Base-by-base conservation (phyloP, 2,329 filamentous ascomycete species). In the Ascochyta fabae region DNA sequence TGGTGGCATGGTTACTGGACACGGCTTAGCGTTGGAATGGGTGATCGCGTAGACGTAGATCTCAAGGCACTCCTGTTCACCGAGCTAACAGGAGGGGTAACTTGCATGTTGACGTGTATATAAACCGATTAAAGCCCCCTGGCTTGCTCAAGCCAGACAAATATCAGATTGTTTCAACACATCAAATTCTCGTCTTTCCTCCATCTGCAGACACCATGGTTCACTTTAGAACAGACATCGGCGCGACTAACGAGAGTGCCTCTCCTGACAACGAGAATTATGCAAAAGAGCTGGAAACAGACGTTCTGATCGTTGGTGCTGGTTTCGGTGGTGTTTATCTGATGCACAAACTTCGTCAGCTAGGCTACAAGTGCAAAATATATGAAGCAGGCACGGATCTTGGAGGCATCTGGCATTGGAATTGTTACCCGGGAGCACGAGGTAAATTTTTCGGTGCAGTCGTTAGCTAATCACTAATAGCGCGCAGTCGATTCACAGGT, bases 351-450 rank as follows among this genome's bases (percentile, higher is more conserved):
- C 66, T 78, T 27, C 70, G 77, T 6, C 68, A 79, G 41, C 53
- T 71, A 35, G 76, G 76, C 13, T 72, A 76, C 61, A 74, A 74
- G 3, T 75, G 71, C 59, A 74, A 76, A 56, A 77, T 78, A 16
- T 75, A 70, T 44, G 73, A 78, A 56, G 76, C 76, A 41, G 76
- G 76, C 15, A 67, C 69, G 38, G 72, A 76, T 16, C 69, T 79
- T 9, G 78, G 78, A 13, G 78, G 78, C 3, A 76, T 77, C n/a
- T 78, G 76, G 76, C 72, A 77, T 54, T 79, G 77, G 77, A 79
- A 79, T 41, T 73, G 76, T 47, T 79, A 79, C 47, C 76, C 76
- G 3, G 73, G 80, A 3, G 80, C 80, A 7, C 71, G 78, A n/a
- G 54, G 48, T 48, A 45, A 27, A 44, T 41, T 29, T 12, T 6